phyloP scores from a whole-genome alignment of 495 filamentous ascomycete genomes.

The Apiosordaria backusii region DNA sequence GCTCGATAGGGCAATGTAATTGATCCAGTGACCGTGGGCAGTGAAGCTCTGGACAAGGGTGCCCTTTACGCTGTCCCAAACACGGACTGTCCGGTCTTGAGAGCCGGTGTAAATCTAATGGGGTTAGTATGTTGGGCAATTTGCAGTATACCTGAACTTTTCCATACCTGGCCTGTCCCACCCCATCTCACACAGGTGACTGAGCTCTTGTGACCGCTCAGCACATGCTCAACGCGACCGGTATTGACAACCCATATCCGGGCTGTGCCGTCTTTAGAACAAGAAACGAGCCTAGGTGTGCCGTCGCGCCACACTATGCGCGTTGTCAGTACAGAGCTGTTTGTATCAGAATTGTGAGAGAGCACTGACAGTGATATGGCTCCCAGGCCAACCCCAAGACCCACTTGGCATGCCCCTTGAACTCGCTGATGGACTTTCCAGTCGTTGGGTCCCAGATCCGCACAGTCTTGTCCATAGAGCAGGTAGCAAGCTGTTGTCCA shows the following conservation, averaged over 20 bases:
- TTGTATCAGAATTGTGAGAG: not conserved
- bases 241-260: slow-evolving; percentile 83
- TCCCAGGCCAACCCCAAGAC: slow-evolving; percentile 88
- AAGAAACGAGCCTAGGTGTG: slow-evolving; percentile 76
- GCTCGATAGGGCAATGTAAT: slow-evolving; percentile 91
- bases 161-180: slow-evolving; percentile 59
- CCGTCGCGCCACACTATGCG: slow-evolving; percentile 58
- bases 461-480: slow-evolving; percentile 89
- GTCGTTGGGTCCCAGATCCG: slow-evolving; percentile 86
- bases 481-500: slow-evolving; percentile 77
- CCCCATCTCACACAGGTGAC: slow-evolving; percentile 95
- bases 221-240: slow-evolving; percentile 70
- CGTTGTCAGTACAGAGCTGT: not conserved
- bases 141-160: not conserved
- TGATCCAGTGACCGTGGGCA: slow-evolving; percentile 90
- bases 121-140: not conserved
- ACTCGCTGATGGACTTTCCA: slow-evolving; percentile 70
- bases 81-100: slow-evolving; percentile 91
- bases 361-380: slow-evolving; percentile 65
- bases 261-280: slow-evolving; percentile 86
- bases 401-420: slow-evolving; percentile 92
- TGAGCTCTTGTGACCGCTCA: slow-evolving; percentile 83
- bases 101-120: slow-evolving; percentile 51
- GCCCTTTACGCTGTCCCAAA: slow-evolving; percentile 80
- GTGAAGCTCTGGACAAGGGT: slow-evolving; percentile 74